Conservation (phyloP, 106 monocot species). For the Chionographis japonica region DNA sequence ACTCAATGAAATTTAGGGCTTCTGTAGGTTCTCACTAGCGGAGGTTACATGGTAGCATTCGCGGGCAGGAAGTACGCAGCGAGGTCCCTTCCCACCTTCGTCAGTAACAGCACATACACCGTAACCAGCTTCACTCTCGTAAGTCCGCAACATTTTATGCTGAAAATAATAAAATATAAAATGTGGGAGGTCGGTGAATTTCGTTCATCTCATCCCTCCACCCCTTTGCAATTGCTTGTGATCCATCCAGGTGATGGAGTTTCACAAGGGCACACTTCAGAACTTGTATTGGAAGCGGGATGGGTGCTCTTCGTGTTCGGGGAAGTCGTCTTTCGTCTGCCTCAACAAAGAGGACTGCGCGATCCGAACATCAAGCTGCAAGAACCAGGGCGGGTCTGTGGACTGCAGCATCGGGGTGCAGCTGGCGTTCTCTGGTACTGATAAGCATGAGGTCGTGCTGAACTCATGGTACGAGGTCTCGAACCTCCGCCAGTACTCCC, state of each 20-base stretch:
- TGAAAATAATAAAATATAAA: not conserved
- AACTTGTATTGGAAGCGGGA: slow-evolving; percentile 65
- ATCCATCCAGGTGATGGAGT: slow-evolving; percentile 70
- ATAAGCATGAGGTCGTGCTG: slow-evolving; percentile 27
- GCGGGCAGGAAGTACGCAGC: slow-evolving; percentile 91
- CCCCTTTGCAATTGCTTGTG: too few relatives aligned
- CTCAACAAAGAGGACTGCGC: slow-evolving; percentile 26
- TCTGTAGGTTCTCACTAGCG: slow-evolving; percentile 20
- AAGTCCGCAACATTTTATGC: not conserved
- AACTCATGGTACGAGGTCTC: slow-evolving; percentile 97
- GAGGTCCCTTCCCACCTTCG: slow-evolving; percentile 67
- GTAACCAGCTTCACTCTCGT: slow-evolving; percentile 93
- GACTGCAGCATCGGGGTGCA: slow-evolving; percentile 41
- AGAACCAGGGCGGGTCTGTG: not conserved
- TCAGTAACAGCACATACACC: slow-evolving; percentile 52
- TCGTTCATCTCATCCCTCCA: too few relatives aligned
- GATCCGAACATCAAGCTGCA: slow-evolving; percentile 23
- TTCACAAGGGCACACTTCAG: slow-evolving; percentile 16
- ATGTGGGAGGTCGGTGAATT: not conserved
- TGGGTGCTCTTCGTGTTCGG: slow-evolving; percentile 53
- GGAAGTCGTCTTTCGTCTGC: slow-evolving; percentile 22
- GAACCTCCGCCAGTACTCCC: slow-evolving; percentile 86
- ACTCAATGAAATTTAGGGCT: too few relatives aligned
- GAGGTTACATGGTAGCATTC: slow-evolving; percentile 93
- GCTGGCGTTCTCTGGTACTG: slow-evolving; percentile 46